Conservation (phyloP, 1,284 basidiomycete genomes). For the Sutorius eximius region DNA sequence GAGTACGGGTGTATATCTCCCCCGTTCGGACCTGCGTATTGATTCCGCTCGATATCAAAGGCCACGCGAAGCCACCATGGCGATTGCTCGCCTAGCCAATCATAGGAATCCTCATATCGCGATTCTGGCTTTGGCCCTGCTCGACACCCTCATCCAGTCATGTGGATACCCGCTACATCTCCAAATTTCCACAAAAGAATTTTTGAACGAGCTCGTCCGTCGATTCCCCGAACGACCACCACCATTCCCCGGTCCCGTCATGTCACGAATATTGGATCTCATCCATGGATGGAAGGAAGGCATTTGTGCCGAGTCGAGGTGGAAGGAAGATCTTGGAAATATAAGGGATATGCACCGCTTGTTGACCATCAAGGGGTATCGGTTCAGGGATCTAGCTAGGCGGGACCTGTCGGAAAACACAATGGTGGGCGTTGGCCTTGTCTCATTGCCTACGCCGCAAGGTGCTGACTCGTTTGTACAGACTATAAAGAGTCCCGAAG, state of each 20-base stretch:
- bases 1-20: slow-evolving; percentile 35
- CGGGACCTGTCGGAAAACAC: slow-evolving; percentile 46
- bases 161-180: slow-evolving; percentile 98
- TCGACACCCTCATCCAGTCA: slow-evolving; percentile 93
- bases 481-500: slow-evolving; percentile 93
- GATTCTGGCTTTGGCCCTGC: slow-evolving; percentile 77
- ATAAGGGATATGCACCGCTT: slow-evolving; percentile 98
- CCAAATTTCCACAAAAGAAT: slow-evolving; percentile 98
- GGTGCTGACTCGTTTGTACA: slow-evolving; percentile 35
- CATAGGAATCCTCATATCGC: slow-evolving; percentile 90
- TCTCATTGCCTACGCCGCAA: slow-evolving; percentile 4
- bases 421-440: slow-evolving; percentile 41
- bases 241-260: slow-evolving; percentile 90
- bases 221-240: slow-evolving; percentile 98
- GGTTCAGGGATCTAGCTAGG: slow-evolving; percentile 72
- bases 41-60: slow-evolving; percentile 38
- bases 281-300: slow-evolving; percentile 96
- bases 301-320: slow-evolving; percentile 86
- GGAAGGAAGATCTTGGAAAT: slow-evolving; percentile 96
- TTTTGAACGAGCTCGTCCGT: slow-evolving; percentile 96
- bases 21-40: background rate
- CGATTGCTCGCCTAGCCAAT: slow-evolving; percentile 80
- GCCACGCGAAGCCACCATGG: slow-evolving; percentile 87
- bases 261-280: slow-evolving; percentile 92
- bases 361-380: slow-evolving; percentile 94